Percentiles rank a stretch among this genome's conserved stretches.
These are phyloP conservation scores for Polygonum maritimum DNA, from an alignment of 148 eudicot genomes.

Conservation along the genomic window DNA sequence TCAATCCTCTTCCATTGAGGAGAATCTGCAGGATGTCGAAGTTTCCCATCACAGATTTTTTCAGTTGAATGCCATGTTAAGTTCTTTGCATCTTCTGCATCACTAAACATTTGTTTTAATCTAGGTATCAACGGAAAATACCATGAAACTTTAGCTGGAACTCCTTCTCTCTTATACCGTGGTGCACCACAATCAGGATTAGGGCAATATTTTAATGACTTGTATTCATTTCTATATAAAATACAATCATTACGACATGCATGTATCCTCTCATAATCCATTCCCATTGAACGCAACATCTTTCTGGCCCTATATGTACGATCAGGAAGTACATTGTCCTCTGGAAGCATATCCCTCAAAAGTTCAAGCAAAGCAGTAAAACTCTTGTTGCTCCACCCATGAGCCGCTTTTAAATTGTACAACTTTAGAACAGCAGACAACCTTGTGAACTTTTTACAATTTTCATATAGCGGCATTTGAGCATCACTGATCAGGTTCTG, in stretches of 20 bases:
- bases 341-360: too few relatives aligned
- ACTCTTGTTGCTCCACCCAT: too few relatives aligned
- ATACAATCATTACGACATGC: background rate
- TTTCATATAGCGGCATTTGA: too few relatives aligned
- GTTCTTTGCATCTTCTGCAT: slow-evolving; percentile 9
- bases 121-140: slow-evolving; percentile 15
- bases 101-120: slow-evolving; percentile 19
- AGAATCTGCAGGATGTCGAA: slow-evolving; percentile 15
- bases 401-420: too few relatives aligned
- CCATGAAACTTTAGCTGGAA: background rate
- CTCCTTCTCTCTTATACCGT: slow-evolving; percentile 3
- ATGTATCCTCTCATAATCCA: slow-evolving; percentile 2
- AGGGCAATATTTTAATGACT: background rate
- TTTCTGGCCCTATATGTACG: background rate
- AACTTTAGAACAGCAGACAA: too few relatives aligned
- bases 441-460: too few relatives aligned
- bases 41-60: slow-evolving; percentile 1
- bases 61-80: slow-evolving; percentile 22
- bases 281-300: background rate
- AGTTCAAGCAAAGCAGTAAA: too few relatives aligned
- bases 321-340: too few relatives aligned
- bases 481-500: too few relatives aligned
- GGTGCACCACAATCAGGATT: background rate
- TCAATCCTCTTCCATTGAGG: slow-evolving; percentile 22
- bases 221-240: background rate